Conservation (phyloP, 352 stramenopile species). For the Phytophthora tubulina region DNA sequence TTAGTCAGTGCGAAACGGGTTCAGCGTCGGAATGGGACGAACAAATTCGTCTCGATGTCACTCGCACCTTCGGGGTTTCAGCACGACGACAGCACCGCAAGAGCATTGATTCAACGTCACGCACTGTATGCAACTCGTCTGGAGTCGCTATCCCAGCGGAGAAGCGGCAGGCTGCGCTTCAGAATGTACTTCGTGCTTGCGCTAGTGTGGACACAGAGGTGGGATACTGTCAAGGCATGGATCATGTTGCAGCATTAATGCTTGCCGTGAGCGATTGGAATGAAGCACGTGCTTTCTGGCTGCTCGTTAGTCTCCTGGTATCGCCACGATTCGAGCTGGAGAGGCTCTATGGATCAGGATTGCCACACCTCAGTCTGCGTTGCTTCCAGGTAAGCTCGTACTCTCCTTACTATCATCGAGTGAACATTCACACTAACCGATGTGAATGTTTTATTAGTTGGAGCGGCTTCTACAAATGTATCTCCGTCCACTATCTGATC, state of each 20-base stretch:
- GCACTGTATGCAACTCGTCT: conserved; percentile 22
- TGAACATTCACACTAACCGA: neutral
- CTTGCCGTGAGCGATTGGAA: conserved; percentile 76
- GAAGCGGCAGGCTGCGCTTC: conserved; percentile 48
- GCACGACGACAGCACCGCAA: conserved; percentile 51
- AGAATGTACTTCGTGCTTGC: conserved; percentile 71
- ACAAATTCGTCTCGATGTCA: conserved; percentile 77
- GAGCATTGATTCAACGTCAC: conserved; percentile 22
- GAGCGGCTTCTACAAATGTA: conserved; percentile 57
- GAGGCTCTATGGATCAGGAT: conserved; percentile 61
- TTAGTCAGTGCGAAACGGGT: conserved; percentile 47
- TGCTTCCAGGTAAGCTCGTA: conserved; percentile 64
- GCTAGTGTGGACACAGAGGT: conserved; percentile 75
- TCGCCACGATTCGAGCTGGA: conserved; percentile 71
- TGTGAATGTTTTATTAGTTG: conserved; percentile 41
- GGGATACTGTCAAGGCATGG: conserved; percentile 83
- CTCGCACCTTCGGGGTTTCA: conserved; percentile 74
- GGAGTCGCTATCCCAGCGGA: conserved; percentile 41
- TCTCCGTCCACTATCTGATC: conserved; percentile 49
- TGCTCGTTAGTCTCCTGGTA: conserved; percentile 65
- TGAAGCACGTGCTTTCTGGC: conserved; percentile 74
- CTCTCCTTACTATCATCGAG: neutral
- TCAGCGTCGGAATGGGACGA: conserved; percentile 52
- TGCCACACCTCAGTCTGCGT: conserved; percentile 71
- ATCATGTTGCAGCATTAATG: conserved; percentile 70